Evolutionary conservation across 225 moss, liverwort and hornwort species (phyloP).

Genomic region (Sphagnum tenellum): DNA sequence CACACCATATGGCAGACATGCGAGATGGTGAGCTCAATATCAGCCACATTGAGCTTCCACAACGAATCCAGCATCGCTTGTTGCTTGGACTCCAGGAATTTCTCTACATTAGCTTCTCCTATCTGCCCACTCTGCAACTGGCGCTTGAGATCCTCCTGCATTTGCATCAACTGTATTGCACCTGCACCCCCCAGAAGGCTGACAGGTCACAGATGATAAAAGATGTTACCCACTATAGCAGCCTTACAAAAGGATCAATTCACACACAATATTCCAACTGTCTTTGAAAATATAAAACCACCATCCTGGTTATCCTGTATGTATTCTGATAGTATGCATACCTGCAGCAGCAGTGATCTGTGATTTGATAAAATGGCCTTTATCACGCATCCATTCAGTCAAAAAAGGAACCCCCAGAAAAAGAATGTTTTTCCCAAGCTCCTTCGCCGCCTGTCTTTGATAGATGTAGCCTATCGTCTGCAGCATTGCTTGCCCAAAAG

Average conservation of each 20-base stretch:
- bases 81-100: conserved; percentile 35
- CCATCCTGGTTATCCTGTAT: too few relatives aligned
- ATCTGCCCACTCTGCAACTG: conserved; percentile 24
- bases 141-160: conserved; percentile 50
- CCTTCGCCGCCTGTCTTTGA: conserved; percentile 45
- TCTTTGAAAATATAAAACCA: too few relatives aligned
- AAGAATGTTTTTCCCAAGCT: conserved; percentile 49
- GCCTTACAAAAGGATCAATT: too few relatives aligned
- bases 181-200: conserved; percentile 8
- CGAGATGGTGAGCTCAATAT: conserved; percentile 54
- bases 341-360: conserved; percentile 49
- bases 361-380: conserved; percentile 47
- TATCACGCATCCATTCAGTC: conserved; percentile 54
- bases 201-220: too few relatives aligned
- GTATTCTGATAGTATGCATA: neutral
- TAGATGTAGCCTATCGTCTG: conserved; percentile 54
- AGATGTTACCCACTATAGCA: too few relatives aligned
- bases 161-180: conserved; percentile 55
- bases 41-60: conserved; percentile 63
- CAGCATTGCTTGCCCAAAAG: conserved; percentile 47
- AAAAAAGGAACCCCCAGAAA: conserved; percentile 46
- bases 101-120: conserved; percentile 24
- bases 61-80: conserved; percentile 35
- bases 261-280: too few relatives aligned
- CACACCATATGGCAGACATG: conserved; percentile 51